These are phyloP conservation scores for Farysia itapuensis DNA, from an alignment of 1,284 basidiomycete genomes.

Conservation along the genomic window DNA sequence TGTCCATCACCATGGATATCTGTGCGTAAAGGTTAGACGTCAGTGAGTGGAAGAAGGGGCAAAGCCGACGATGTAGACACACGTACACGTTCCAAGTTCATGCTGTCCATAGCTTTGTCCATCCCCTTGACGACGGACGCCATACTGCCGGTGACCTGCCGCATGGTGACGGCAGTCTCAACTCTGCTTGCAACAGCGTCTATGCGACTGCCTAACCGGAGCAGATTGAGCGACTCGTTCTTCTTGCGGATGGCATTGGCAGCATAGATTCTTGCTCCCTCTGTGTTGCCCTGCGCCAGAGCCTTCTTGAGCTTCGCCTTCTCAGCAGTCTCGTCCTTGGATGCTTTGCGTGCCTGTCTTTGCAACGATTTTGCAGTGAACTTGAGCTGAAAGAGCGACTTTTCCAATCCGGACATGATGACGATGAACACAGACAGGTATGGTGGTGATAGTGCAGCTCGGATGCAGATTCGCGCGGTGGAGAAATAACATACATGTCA, in stretches of 20 bases:
- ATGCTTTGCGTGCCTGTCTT: constrained; percentile 55
- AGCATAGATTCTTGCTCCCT: constrained; percentile 98
- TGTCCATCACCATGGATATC: constrained; percentile 99
- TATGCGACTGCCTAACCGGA: constrained; percentile 66
- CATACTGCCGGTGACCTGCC: constrained; percentile 83
- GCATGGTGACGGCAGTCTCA: constrained; percentile 99
- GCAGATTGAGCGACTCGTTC: constrained; percentile 80
- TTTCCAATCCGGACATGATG: constrained; percentile 37
- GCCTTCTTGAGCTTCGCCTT: constrained; percentile 67
- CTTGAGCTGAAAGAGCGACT: constrained; percentile 59
- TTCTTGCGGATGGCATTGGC: constrained; percentile 99
- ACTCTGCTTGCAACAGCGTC: constrained; percentile 95
- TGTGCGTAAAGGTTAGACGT: too few relatives aligned
- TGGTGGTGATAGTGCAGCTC: too few relatives aligned
- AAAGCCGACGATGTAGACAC: neutral
- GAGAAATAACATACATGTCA: too few relatives aligned
- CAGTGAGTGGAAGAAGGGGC: too few relatives aligned
- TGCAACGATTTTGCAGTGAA: constrained; percentile 60
- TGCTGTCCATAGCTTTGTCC: constrained; percentile 98
- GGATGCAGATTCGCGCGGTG: too few relatives aligned
- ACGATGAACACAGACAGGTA: too few relatives aligned
- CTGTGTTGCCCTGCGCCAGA: constrained; percentile 91
- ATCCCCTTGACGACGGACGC: constrained; percentile 93
- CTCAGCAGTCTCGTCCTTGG: constrained; percentile 54
- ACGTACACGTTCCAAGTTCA: constrained; percentile 82